phyloP scores from a whole-genome alignment of 805 yeast genomes.

The Ascoidea tarda region DNA sequence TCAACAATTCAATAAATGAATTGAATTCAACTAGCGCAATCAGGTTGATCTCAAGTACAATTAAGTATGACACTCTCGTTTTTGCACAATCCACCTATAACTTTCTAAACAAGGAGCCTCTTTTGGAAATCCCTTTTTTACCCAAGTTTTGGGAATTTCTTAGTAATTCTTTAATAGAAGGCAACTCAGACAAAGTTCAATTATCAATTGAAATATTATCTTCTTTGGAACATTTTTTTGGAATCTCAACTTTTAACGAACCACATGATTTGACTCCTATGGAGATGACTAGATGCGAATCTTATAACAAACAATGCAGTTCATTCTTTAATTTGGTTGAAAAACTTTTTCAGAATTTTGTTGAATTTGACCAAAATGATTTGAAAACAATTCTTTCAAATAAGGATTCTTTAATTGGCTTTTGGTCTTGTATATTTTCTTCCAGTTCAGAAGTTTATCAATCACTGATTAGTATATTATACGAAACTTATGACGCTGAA shows the following conservation, averaged over 20 bases:
- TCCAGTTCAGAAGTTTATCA: constrained; percentile 45
- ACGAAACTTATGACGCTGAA: constrained; percentile 65
- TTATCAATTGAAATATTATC: constrained; percentile 13
- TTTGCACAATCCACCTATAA: constrained; percentile 26
- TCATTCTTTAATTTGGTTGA: constrained; percentile 18
- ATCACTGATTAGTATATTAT: constrained; percentile 54
- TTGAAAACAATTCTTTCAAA: constrained; percentile 25
- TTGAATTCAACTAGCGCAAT: neutral
- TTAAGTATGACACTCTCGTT: constrained; percentile 32
- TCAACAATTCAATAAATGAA: constrained; percentile 2
- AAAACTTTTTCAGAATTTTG: constrained; percentile 22
- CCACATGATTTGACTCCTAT: constrained; percentile 3
- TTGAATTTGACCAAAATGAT: constrained; percentile 23
- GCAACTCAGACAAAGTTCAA: neutral
- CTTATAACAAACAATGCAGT: constrained; percentile 14
- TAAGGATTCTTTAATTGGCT: constrained; percentile 36
- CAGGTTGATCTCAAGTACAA: constrained; percentile 1
- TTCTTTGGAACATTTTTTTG: constrained; percentile 16
- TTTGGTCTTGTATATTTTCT: constrained; percentile 66
- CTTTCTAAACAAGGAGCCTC: constrained; percentile 18
- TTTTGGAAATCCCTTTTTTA: constrained; percentile 18
- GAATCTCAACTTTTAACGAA: constrained; percentile 10
- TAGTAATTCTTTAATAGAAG: constrained; percentile 6
- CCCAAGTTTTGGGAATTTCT: constrained; percentile 17
- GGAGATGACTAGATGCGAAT: too few relatives aligned